Base-by-base conservation (phyloP, 768 basidiomycete genomes). In the Leccinum arenicola region DNA sequence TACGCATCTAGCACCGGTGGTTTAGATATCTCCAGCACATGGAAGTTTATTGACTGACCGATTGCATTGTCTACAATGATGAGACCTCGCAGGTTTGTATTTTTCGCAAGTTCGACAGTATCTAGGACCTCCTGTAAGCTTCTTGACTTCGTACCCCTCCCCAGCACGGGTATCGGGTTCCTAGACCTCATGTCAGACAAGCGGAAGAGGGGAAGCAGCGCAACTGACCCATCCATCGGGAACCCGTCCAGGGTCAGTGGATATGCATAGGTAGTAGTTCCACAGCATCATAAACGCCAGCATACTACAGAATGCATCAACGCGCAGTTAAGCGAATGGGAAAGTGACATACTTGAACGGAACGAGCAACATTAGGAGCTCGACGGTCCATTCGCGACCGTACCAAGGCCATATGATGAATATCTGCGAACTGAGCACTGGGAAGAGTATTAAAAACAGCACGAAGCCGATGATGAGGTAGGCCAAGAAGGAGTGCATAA, bases 371-470 rank as follows among this genome's bases (percentile, higher is more conserved):
- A 73, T 76, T 40, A 96, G 60, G 49, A 96, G 84, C 67, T 94
- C 86, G 45, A 91, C 75, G 14, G 91, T 87, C 61, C 91, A 62
- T 52, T 75, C 86, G 38, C 81, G 74, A 43, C 93, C 92, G 68
- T 95, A 96, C 93, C 93, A 97, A 21, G 93, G 94, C 93, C 84
- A 85, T 70, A 97, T 85, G 60, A 98, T 80, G 75, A 91, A 95
- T 65, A 93, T 82, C 73, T 98, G 96, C 2, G 89, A 85, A 6
- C 91, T 88, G 72, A 93, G 92, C 2, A 91, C 84, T 63, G 98
- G 94, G 74, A 98, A 98, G 54, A 78, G 82, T 48, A 93, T 93
- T 36, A 93, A 81, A 65, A 78, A 78, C 54, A 89, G 79, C 59
- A 90, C 89, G 64, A 85, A 79, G 65, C 80, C 78, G 70, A 93